Conservation (phyloP, 192 early-diverging fungal genomes). For the Phycomyces blakesleeanus region DNA sequence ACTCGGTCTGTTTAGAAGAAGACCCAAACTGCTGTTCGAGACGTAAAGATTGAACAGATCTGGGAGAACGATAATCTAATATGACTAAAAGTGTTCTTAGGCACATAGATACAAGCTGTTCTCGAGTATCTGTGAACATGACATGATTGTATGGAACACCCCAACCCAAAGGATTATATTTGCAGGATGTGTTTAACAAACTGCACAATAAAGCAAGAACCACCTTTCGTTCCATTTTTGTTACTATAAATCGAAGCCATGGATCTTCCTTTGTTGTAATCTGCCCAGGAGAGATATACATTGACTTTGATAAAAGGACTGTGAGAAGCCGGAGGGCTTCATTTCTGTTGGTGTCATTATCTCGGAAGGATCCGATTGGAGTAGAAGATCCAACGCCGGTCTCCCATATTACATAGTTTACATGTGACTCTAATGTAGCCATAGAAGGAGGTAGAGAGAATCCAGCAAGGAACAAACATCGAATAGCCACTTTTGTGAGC, state of each 20-base stretch:
- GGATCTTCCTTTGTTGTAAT: slow-evolving; percentile 48
- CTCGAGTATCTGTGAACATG: slow-evolving; percentile 66
- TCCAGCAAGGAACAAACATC: slow-evolving; percentile 63
- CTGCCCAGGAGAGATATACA: slow-evolving; percentile 64
- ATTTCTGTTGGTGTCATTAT: slow-evolving; percentile 63
- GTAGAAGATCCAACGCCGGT: slow-evolving; percentile 70
- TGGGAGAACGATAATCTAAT: slow-evolving; percentile 61
- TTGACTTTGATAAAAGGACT: slow-evolving; percentile 71
- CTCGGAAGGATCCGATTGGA: slow-evolving; percentile 62
- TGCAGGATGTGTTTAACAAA: slow-evolving; percentile 75
- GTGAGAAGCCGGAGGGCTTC: slow-evolving; percentile 78
- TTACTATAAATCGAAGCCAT: slow-evolving; percentile 53
- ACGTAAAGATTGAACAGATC: not conserved
- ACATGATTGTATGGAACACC: slow-evolving; percentile 83
- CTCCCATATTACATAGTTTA: slow-evolving; percentile 74
- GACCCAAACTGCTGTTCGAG: not conserved
- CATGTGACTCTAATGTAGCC: slow-evolving; percentile 24
- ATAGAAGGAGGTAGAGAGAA: slow-evolving; percentile 62
- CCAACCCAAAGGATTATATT: slow-evolving; percentile 84
- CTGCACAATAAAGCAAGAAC: slow-evolving; percentile 83
- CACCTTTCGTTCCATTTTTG: slow-evolving; percentile 59
- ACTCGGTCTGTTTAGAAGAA: not conserved
- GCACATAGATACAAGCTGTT: slow-evolving; percentile 66
- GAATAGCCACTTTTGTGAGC: slow-evolving; percentile 16
- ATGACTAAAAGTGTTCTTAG: slow-evolving; percentile 63